Evolutionary conservation across 177 flowering plant species (phyloP), one percentile per base, ranked within the genome.

Genomic region (Tripterygium wilfordii): DNA sequence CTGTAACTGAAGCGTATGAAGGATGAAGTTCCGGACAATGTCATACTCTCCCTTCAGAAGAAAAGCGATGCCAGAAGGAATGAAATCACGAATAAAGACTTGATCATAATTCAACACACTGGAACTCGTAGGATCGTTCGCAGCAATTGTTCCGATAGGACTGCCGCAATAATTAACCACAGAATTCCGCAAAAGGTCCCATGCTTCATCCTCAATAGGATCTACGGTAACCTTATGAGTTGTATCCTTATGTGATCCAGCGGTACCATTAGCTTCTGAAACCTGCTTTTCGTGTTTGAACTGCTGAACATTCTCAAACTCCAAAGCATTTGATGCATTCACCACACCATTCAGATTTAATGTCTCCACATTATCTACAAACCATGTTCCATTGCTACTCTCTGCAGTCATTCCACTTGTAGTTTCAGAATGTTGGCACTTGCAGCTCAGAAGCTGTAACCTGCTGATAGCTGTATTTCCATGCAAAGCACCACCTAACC

Each of bases 1-100:
- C 82, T 77, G 82, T 64, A 77, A 57, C 52, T 77, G 82, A 55
- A 77, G 75, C 0, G 82, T 77, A 31, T 74, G 64, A 26, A 77
- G 74, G 42, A 77, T 52, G 51, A 77, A 77, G 51, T 66, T 77
- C 37, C 72, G 54, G 16, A 77, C 82, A 59, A 77, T 71, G 26
- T 77, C 82, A 56, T 68, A 70, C 58, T 77, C 82, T 43, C 77
- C 82, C 51, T 71, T 77, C 56, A 77, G 62, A 1, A 77, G 56
- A 56, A 77, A 77, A 58, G 82, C 82, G 27, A 77, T 53, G 16
- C 77, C 82, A 56, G 82, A 77, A 33, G 79, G 75, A 23, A 77
- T 60, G 53, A 77, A 77, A 48, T 77, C 82, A 39, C 82, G 71
- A 13, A 77, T 71, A 57, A 77, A 77, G 45, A 74, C 79, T 43